Percentiles rank a stretch among this genome's conserved stretches.
Evolutionary conservation across 495 filamentous ascomycete genomes (phyloP).

Genomic region (Aspergillus cristatus): DNA sequence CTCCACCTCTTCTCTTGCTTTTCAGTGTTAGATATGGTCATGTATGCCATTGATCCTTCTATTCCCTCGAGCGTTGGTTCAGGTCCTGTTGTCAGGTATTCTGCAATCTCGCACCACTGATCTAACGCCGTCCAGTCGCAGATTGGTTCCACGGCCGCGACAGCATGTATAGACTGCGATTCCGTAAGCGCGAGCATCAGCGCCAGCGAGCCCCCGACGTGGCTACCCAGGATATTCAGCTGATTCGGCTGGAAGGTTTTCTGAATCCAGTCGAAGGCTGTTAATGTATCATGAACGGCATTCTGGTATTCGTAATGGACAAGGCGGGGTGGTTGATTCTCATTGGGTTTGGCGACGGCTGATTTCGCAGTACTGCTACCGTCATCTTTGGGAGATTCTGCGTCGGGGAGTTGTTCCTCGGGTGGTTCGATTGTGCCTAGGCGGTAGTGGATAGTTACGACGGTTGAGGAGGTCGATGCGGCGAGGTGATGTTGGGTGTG

Average conservation of each 20-base stretch:
- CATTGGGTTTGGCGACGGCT: conserved; percentile 1
- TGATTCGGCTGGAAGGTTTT: conserved; percentile 18
- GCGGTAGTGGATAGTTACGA: conserved; percentile 36
- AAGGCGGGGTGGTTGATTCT: not conserved
- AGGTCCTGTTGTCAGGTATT: too few species aligned
- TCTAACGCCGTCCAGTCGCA: conserved; percentile 35
- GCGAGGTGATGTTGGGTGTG: conserved; percentile 17
- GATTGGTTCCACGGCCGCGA: conserved; percentile 27
- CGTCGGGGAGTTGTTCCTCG: too few species aligned
- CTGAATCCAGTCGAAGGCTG: conserved; percentile 32
- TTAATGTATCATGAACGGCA: conserved; percentile 34
- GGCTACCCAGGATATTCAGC: conserved; percentile 42
- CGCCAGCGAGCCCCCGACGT: conserved; percentile 47
- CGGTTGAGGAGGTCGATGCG: conserved; percentile 18
- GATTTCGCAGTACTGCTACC: too few species aligned
- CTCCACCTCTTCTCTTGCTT: not conserved
- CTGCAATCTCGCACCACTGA: conserved; percentile 19
- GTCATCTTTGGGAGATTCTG: too few species aligned
- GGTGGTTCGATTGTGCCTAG: conserved; percentile 17
- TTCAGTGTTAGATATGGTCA: too few species aligned
- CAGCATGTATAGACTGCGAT: conserved; percentile 30
- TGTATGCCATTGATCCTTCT: too few species aligned
- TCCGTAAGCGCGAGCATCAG: conserved; percentile 53
- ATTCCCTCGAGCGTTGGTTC: too few species aligned
- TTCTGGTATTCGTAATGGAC: conserved; percentile 25